Base-by-base conservation (phyloP, 2,329 filamentous ascomycete species). In the Pyricularia pennisetigena region DNA sequence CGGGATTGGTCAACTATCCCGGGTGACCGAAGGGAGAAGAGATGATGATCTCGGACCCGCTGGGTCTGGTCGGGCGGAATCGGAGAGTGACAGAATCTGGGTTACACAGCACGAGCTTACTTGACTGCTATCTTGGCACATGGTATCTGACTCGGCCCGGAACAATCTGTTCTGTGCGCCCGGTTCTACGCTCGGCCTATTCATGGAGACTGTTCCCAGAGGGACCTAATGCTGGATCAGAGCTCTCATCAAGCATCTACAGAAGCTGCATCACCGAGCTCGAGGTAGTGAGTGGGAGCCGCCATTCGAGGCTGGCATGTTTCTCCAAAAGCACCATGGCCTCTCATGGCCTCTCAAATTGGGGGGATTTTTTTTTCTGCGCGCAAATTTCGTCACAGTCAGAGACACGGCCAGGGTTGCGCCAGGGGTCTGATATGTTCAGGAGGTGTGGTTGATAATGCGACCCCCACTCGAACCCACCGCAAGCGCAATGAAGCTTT, bases 401-500 rank as follows among this genome's bases (percentile, higher is more conserved):
- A 29, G 59, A 62, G 59, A 62, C 59, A 28, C 26, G 24, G 59
- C 59, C 59, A 62, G 59, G 23, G 24, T 62, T 30, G 28, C 24
- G 65, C 35, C 24, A 29, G 35, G 65, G 65, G 24, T 28, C 12
- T 62, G 41, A n/a, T n/a, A 35, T 49, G 24, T 14, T 62, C 59
- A 62, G 59, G 59, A 62, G 59, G 59, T 62, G 41, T 30, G 65
- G 66, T 49, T 63, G 66, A 67, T 67, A 67, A 66, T 67, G 66
- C 57, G 66, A 67, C 66, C 66, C 73, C 72, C 73, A 70, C 69
- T 65, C 24, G 69, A 70, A 72, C 71, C 74, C 74, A 74, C 73
- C 72, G 68, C 67, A 68, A 69, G 24, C 54, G 63, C 29, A 24
- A 67, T 29, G 41, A 57, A 67, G 66, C 66, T 67, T 66, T 35